phyloP scores from a whole-genome alignment of 2,329 filamentous ascomycete species.

The Amphichorda felina region DNA sequence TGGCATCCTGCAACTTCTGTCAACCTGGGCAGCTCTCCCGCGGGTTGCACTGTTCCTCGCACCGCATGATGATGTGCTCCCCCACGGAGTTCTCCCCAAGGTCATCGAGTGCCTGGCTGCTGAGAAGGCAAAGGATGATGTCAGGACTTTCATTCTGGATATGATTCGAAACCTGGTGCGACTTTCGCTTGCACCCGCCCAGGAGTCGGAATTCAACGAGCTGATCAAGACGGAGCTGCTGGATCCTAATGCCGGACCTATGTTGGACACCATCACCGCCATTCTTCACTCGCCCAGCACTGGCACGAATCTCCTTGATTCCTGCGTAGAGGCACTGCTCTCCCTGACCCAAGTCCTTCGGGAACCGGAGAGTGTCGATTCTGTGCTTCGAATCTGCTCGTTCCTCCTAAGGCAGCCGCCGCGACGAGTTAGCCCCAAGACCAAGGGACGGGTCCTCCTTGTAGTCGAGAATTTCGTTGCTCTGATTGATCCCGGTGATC shows the following conservation, averaged over 20 bases:
- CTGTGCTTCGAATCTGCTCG: conserved; percentile 67
- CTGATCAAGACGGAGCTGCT: conserved; percentile 44
- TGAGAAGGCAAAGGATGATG: conserved; percentile 70
- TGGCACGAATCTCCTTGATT: conserved; percentile 65
- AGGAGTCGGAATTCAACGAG: conserved; percentile 44
- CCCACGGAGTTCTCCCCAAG: conserved; percentile 54
- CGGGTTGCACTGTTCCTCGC: conserved; percentile 56
- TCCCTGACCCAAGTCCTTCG: conserved; percentile 60
- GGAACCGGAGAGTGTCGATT: conserved; percentile 56
- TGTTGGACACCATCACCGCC: conserved; percentile 55
- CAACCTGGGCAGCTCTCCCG: conserved; percentile 63
- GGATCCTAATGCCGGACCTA: conserved; percentile 41
- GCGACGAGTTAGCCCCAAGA: conserved; percentile 67
- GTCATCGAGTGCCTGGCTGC: conserved; percentile 62
- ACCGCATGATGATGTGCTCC: conserved; percentile 24
- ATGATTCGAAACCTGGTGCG: conserved; percentile 61
- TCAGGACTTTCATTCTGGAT: conserved; percentile 70
- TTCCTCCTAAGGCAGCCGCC: conserved; percentile 80
- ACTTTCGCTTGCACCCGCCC: conserved; percentile 41
- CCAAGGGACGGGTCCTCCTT: conserved; percentile 69
- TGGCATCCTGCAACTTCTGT: conserved; percentile 67
- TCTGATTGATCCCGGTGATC: conserved; percentile 32
- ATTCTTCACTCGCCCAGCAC: conserved; percentile 50
- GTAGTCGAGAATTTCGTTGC: conserved; percentile 75
- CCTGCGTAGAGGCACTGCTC: conserved; percentile 70